Evolutionary conservation across 345 rosid species (phyloP).

Genomic region (Camelina sativa): DNA sequence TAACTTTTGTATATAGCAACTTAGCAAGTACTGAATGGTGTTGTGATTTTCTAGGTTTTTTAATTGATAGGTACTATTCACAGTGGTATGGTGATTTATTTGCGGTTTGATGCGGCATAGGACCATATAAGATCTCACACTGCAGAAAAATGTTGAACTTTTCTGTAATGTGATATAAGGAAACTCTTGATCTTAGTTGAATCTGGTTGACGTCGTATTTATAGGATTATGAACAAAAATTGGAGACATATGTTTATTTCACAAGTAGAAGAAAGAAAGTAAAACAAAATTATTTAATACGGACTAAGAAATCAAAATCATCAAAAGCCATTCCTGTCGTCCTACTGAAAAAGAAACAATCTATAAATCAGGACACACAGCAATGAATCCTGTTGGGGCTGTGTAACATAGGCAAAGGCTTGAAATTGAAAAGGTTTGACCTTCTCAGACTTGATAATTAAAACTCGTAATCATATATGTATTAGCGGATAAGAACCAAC

Average conservation of each 20-base stretch:
- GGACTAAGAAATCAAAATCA: not conserved
- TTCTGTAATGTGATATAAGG: slow-evolving; percentile 4
- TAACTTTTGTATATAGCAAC: slow-evolving; percentile 18
- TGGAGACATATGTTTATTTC: not conserved
- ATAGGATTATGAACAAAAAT: not conserved
- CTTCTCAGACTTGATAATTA: not conserved
- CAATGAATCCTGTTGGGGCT: no score
- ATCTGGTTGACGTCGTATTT: not conserved
- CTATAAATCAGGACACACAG: no score
- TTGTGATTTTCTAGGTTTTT: slow-evolving; percentile 23
- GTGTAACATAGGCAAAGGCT: not conserved
- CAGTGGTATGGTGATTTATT: slow-evolving; percentile 23
- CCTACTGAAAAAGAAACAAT: not conserved
- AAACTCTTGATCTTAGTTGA: slow-evolving; percentile 19
- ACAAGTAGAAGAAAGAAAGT: not conserved
- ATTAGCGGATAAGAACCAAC: not conserved
- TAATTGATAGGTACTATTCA: not conserved
- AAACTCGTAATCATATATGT: not conserved
- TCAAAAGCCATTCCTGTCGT: not conserved
- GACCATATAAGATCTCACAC: slow-evolving; percentile 26
- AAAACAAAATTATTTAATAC: not conserved
- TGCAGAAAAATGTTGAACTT: slow-evolving; percentile 5
- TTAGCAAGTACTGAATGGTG: slow-evolving; percentile 31
- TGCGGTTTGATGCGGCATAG: slow-evolving; percentile 14
- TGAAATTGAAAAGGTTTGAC: slow-evolving; percentile 1